Evolutionary conservation across 768 basidiomycete species (phyloP), one percentile per base, ranked within the genome.

Genomic region (Roridomyces roridus): DNA sequence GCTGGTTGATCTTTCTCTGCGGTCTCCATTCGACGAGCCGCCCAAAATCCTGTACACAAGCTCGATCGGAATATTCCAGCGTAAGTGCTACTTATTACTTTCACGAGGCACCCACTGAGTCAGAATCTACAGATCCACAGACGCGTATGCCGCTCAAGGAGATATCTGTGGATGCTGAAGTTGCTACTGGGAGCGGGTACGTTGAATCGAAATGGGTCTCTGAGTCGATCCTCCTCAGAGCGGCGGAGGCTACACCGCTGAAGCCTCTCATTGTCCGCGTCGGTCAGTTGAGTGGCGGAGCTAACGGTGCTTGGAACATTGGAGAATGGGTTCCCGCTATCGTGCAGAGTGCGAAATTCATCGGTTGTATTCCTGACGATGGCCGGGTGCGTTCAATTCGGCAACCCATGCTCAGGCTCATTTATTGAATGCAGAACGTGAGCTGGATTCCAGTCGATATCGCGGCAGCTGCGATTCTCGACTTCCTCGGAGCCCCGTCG

Each of bases 311-410:
- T 4, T 78, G 77, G 77, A 72, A 68, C 51, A 26, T 54, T 20
- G 50, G 47, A 9, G 77, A 78, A 41, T 78, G 77, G 74, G 44
- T 78, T 35, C 75, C 77, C 20, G 57, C 65, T 29, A 36, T 78
- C 6, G 64, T 76, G 35, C 65, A 68, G 37, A 65, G 67, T 6
- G 52, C 60, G 2, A 28, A 43, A 3, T 7, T 41, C 6, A 6
- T 65, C 20, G 53, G 55, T 25, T 60, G 59, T 42, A 34, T 70
- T n/a, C 68, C 66, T 17, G 55, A 50, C 25, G 57, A 57, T 43
- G 25, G 34, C 26, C 47, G 61, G 44, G 64, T 63, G 41, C 43
- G 59, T 36, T 45, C 10, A 40, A 25, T 23, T 24, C n/a, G 25
- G 3, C 2, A n/a, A n/a, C n/a, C n/a, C n/a, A n/a, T n/a, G n/a